A percentile compares a stretch with the other conserved stretches of the same genome.
Conservation (phyloP, 768 basidiomycete species). For the Boletus sensibilis region DNA sequence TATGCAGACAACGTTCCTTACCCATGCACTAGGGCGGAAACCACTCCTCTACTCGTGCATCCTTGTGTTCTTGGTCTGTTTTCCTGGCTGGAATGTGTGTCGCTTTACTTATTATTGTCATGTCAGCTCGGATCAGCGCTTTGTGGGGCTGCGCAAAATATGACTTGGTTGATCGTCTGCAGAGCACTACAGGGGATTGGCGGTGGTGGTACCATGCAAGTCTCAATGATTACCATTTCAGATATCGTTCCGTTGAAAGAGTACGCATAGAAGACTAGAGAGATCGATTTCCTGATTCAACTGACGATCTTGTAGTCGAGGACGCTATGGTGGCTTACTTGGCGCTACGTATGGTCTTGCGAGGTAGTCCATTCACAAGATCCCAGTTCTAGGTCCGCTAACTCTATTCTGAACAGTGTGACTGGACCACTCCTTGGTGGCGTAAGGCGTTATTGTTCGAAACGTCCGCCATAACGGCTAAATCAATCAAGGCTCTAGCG, state of each 20-base stretch:
- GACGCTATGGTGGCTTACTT: constrained; percentile 71
- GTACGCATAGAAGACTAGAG: constrained; percentile 37
- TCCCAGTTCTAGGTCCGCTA: neutral
- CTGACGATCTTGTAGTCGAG: constrained; percentile 48
- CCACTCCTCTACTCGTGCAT: constrained; percentile 66
- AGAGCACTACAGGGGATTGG: constrained; percentile 84
- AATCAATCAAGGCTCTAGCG: constrained; percentile 51
- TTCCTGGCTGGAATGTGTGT: neutral
- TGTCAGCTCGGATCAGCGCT: constrained; percentile 70
- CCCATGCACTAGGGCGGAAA: constrained; percentile 50
- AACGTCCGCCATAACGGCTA: neutral
- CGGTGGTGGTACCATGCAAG: constrained; percentile 72
- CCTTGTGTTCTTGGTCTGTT: constrained; percentile 58
- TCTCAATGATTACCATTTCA: constrained; percentile 74
- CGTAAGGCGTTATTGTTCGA: constrained; percentile 40
- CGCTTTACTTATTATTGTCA: neutral
- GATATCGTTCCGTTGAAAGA: constrained; percentile 82
- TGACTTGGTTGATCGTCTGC: constrained; percentile 72
- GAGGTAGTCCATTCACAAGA: constrained; percentile 29
- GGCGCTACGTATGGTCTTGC: constrained; percentile 81
- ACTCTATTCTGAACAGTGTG: constrained; percentile 39
- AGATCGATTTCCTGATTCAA: neutral
- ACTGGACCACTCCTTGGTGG: constrained; percentile 82
- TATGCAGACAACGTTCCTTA: neutral
- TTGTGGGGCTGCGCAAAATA: constrained; percentile 76